Base-by-base conservation (phyloP, 1,284 basidiomycete species). In the Mixia osmundae region DNA sequence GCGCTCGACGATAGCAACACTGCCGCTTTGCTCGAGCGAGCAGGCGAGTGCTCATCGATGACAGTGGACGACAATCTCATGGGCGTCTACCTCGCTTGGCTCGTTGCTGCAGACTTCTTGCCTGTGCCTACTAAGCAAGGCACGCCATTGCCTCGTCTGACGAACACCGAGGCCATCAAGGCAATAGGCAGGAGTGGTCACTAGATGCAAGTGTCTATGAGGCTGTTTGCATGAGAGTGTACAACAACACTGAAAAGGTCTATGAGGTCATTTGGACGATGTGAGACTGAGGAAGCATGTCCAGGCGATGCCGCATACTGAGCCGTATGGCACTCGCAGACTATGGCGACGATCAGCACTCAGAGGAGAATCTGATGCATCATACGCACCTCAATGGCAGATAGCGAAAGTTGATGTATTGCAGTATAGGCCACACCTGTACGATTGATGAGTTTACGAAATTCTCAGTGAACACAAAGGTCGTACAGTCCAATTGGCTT, bases 31-130 rank as follows among this genome's bases (percentile, higher is more conserved):
- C 58, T 82, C 20, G 53, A 54, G 22, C 58, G 61, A n/a, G 62
- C 64, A 23, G 57, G 57, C 12, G 60, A 63, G 45, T 51, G 53
- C 25, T 49, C 47, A 8, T 48, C 56, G 15, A 62, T 61, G 43
- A 80, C 82, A 0, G 82, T 97, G 24, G 68, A 72, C 38, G 69
- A 72, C 19, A 62, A 63, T 24, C 56, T 87, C 32, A 69, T 94
- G 60, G 87, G 80, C 3, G 61, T 70, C 50, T 97, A 97, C 57
- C 59, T 99, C n/a, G 70, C 85, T 9, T 99, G 89, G 89, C 65
- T 97, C 15, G 67, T 95, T 25, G 68, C 68, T 11, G 82, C 77
- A 5, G 77, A 64, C 4, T 97, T 94, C 63, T 60, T 99, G 43
- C 25, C 34, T 7, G 3, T 19, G 18, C 41, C 41, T 8, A 34